Conservation (phyloP, 1,139 yeast species). For the Saccharomyces hybrid region DNA sequence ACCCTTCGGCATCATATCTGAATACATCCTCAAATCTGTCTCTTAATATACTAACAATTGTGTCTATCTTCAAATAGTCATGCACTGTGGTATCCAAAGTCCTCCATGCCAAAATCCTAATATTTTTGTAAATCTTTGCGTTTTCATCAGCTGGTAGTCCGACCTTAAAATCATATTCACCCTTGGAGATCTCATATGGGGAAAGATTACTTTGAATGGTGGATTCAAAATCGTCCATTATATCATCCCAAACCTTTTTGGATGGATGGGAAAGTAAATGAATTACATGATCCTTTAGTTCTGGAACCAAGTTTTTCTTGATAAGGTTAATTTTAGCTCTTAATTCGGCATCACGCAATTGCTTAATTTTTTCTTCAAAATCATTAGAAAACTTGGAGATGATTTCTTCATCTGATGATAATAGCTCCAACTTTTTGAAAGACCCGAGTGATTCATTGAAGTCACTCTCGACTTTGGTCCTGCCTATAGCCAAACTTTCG, state of each 20-base stretch:
- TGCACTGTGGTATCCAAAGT: conserved; percentile 51
- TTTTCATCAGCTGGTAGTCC: conserved; percentile 48
- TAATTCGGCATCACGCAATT: conserved; percentile 22
- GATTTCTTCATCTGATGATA: conserved; percentile 3
- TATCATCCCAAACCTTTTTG: conserved; percentile 25
- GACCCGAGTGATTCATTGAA: conserved; percentile 11
- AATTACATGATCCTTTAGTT: conserved; percentile 25
- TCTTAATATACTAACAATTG: conserved; percentile 48
- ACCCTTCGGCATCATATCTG: conserved; percentile 73
- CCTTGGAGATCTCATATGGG: conserved; percentile 26
- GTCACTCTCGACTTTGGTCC: conserved; percentile 3
- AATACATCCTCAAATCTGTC: conserved; percentile 75
- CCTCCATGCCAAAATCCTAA: conserved; percentile 58
- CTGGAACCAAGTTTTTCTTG: conserved; percentile 17
- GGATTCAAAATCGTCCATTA: conserved; percentile 39
- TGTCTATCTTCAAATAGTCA: conserved; percentile 55
- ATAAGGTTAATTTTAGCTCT: conserved; percentile 15
- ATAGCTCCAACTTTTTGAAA: conserved; percentile 13
- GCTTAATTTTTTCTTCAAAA: conserved; percentile 11
- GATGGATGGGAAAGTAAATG: conserved; percentile 26
- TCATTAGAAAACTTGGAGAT: not conserved
- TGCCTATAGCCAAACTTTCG: conserved; percentile 21
- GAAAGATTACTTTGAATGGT: conserved; percentile 33
- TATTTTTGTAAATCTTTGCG: conserved; percentile 35
- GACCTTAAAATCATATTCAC: conserved; percentile 51